A percentile compares a stretch with the other conserved stretches of the same genome.
phyloP scores from a whole-genome alignment of 768 basidiomycete species.

The Rubroboletus satanas region DNA sequence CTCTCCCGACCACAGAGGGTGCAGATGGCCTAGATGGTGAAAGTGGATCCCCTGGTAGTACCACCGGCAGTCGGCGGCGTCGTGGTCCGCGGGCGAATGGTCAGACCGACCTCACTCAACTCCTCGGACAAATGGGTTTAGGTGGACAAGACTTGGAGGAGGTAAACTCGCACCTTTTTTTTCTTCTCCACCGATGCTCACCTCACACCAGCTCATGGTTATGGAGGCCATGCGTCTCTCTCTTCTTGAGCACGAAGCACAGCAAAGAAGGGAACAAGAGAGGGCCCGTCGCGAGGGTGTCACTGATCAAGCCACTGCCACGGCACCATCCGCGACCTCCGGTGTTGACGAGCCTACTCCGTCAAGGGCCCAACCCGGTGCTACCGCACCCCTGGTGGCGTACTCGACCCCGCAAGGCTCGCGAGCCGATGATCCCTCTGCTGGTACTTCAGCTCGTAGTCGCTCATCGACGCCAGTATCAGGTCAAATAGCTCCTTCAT shows the following conservation, averaged over 20 bases:
- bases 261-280: conserved; percentile 75
- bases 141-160: conserved; percentile 91
- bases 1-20: conserved; percentile 56
- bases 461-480: conserved; percentile 32
- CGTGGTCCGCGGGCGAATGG: conserved; percentile 50
- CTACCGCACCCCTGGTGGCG: conserved; percentile 1
- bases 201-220: conserved; percentile 73
- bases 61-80: conserved; percentile 51
- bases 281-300: conserved; percentile 51
- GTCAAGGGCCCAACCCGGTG: conserved; percentile 1
- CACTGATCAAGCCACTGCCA: conserved; percentile 34
- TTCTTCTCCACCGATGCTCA: conserved; percentile 13
- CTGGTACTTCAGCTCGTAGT: conserved; percentile 14
- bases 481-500: conserved; percentile 35
- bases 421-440: conserved; percentile 11
- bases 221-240: conserved; percentile 99
- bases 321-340: conserved; percentile 12
- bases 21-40: conserved; percentile 43
- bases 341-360: conserved; percentile 3
- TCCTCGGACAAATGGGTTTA: conserved; percentile 58
- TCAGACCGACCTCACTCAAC: conserved; percentile 60
- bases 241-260: conserved; percentile 90
- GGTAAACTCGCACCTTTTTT: conserved; percentile 43
- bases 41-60: conserved; percentile 26
- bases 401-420: conserved; percentile 3